These are phyloP conservation scores for Thermomyces lanuginosus DNA, from an alignment of 2,329 filamentous ascomycete species.

Conservation along the genomic window DNA sequence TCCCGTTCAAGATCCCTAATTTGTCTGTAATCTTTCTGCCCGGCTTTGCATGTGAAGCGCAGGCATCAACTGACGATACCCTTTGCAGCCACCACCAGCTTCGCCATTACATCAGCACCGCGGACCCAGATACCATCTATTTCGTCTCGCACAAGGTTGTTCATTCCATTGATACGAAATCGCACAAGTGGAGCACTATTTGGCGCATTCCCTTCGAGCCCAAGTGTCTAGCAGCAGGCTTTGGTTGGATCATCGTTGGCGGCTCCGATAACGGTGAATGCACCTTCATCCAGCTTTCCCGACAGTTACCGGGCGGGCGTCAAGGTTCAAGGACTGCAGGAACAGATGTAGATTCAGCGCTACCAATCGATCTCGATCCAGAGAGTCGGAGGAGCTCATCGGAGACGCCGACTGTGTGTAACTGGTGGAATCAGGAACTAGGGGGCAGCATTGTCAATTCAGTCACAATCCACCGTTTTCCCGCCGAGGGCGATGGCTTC, in stretches of 20 bases:
- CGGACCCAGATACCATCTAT: slow-evolving; percentile 62
- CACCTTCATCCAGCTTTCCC: slow-evolving; percentile 52
- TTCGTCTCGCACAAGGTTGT: slow-evolving; percentile 67
- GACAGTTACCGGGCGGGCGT: slow-evolving; percentile 21
- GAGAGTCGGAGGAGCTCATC: slow-evolving; percentile 11
- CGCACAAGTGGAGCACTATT: slow-evolving; percentile 55
- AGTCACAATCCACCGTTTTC: slow-evolving; percentile 45
- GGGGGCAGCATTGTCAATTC: slow-evolving; percentile 51
- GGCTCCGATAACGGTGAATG: slow-evolving; percentile 74
- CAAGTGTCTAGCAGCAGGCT: slow-evolving; percentile 71
- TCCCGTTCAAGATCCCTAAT: slow-evolving; percentile 48
- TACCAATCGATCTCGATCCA: slow-evolving; percentile 36
- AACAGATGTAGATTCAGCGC: slow-evolving; percentile 39
- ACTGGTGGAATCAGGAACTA: slow-evolving; percentile 43
- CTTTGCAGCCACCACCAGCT: slow-evolving; percentile 35
- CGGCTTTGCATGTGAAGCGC: slow-evolving; percentile 2
- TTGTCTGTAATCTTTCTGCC: slow-evolving; percentile 33
- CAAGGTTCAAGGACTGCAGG: slow-evolving; percentile 20
- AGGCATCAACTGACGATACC: slow-evolving; percentile 6
- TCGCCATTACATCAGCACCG: slow-evolving; percentile 73
- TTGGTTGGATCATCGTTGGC: slow-evolving; percentile 81
- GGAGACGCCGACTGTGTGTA: slow-evolving; percentile 30
- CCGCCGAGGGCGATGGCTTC: slow-evolving; percentile 23
- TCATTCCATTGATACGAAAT: slow-evolving; percentile 52
- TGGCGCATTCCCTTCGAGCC: slow-evolving; percentile 54